Evolutionary conservation across 2,329 filamentous ascomycete species (phyloP), one percentile per base, ranked within the genome.

Genomic region (Penicillium fuscoglaucum): DNA sequence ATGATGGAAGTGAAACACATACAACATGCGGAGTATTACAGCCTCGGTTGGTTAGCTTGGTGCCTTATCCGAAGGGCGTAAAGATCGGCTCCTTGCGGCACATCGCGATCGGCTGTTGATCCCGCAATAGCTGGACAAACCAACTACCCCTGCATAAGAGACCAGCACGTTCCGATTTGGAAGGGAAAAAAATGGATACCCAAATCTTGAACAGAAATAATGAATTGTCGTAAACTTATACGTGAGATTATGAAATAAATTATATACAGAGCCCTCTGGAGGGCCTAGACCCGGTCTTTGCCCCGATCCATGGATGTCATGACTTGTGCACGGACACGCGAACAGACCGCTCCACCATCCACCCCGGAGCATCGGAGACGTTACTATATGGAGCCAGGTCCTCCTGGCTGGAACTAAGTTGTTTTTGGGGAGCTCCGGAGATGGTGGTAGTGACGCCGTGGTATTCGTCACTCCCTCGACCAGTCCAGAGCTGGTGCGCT

Each of bases 381-480:
- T 43, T 26, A 13, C 0, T 26, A 44, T 26, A 45, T 1, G 61
- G 60, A 56, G 64, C 61, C 4, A 70, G 48, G 40, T 65, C 60
- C 31, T 67, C 61, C 29, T 69, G 67, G 10, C 68, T 65, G 19
- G 66, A 69, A 56, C 59, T 60, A 29, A 54, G 62, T 4, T 10
- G 55, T 28, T 55, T 58, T 47, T 53, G 15, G 31, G 2, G 31
- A 37, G 57, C 21, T 12, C 62, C 57, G 63, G 68, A 64, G 41
- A 69, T 65, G 2, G 66, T 68, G 2, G 67, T 69, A 6, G 64
- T 68, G 5, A 68, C 53, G 2, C 64, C 66, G 29, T 63, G 63
- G 50, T 63, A 64, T 7, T 69, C 63, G 6, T 67, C 62, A 13
- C 54, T 24, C 13, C 63, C 59, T 24, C 28, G 59, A 6, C 62